A percentile compares a stretch with the other conserved stretches of the same genome.
phyloP scores from a whole-genome alignment of 768 basidiomycete genomes.

The Russula sp. region DNA sequence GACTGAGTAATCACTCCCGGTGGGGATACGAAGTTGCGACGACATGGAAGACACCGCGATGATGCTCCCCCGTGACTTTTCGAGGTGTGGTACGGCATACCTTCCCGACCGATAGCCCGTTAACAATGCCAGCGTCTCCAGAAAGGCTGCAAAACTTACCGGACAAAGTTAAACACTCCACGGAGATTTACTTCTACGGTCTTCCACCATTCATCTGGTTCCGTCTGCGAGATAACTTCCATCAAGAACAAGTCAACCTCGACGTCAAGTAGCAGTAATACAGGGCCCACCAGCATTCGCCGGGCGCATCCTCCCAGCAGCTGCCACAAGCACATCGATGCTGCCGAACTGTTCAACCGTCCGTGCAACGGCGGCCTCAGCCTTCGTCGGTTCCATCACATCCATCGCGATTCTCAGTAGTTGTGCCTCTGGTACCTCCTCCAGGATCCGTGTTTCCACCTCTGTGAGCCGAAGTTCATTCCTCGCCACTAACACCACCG shows the following conservation, averaged over 20 bases:
- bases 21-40: not conserved
- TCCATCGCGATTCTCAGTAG: not conserved
- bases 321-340: conserved; percentile 5
- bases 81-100: not conserved
- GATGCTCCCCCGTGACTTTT: not conserved
- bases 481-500: not conserved
- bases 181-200: conserved; percentile 11
- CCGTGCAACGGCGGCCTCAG: not conserved
- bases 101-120: no score
- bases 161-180: conserved; percentile 7
- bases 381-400: not conserved
- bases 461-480: not conserved
- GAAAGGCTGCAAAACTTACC: not conserved
- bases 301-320: not conserved
- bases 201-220: conserved; percentile 13
- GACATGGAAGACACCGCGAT: not conserved
- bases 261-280: not conserved
- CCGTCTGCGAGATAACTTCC: not conserved
- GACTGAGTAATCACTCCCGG: not conserved
- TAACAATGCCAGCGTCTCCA: no score
- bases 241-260: not conserved
- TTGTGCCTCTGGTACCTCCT: not conserved
- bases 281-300: not conserved
- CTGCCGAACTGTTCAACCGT: conserved; percentile 1
- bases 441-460: not conserved